Evolutionary conservation across 257 asterid genomes (phyloP), one percentile per base, ranked within the genome.

Genomic region (Scutellaria barbata): DNA sequence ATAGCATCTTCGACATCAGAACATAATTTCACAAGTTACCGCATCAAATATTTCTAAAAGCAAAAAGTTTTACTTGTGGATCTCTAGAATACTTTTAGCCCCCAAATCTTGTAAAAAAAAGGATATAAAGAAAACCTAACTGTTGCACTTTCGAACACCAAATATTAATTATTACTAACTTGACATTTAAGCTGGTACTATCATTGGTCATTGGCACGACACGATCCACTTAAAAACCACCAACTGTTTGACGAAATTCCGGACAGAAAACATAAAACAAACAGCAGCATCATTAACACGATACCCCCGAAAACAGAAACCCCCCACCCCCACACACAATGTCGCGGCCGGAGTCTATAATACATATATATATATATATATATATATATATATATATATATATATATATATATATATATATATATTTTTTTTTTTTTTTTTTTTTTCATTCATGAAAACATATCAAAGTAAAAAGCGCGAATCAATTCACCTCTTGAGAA

Each of bases 401-500:
- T 22, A 22, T 30, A 30, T 30, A 20, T 30, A 30, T 5, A 30
- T 30, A 30, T 30, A 2, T 3, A 22, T 22, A 22, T 22, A 22
- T 22, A 22, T 30, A 30, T 30, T n/a, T n/a, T n/a, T n/a, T n/a
- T n/a, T n/a, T n/a, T n/a, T n/a, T n/a, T n/a, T n/a, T n/a, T n/a
- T 30, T 30, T 30, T 65, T 47, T 48, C 63, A 47, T 43, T 66
- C 60, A 52, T 51, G 45, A 51, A 63, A 8, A n/a, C 6, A 14
- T 72, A 69, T 35, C 51, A 58, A 74, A 33, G 8, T 55, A 37
- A 1, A 62, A 17, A 33, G 12, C 20, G 39, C 37, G 30, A 20
- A 53, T 6, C 3, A 70, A 64, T 69, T 77, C 85, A 86, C 91
- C 91, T 83, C 81, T 67, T 60, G 80, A 72, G 87, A 83, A 81